Evolutionary conservation across 495 filamentous ascomycete genomes (phyloP).

Genomic region (Penicillium arizonense): DNA sequence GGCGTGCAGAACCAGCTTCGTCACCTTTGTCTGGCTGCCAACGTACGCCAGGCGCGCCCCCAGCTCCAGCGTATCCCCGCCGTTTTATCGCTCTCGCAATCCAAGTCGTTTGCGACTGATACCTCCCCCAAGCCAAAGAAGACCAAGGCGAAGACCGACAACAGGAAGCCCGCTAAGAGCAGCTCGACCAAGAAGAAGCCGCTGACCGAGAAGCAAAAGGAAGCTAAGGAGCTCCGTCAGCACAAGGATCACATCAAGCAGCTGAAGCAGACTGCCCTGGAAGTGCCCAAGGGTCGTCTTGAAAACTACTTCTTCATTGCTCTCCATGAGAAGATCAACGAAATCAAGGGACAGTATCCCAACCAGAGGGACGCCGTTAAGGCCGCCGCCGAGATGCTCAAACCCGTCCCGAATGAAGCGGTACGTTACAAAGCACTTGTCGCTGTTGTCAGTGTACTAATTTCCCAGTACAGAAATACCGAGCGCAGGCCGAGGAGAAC

Average conservation of each 20-base stretch:
- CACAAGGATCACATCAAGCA: conserved; percentile 19
- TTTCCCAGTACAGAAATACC: conserved; percentile 38
- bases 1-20: conserved; percentile 28
- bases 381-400: conserved; percentile 17
- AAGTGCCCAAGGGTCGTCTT: conserved; percentile 27
- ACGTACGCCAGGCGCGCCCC: conserved; percentile 8
- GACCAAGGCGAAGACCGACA: conserved; percentile 14
- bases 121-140: conserved; percentile 16
- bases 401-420: conserved; percentile 30
- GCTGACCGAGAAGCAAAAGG: conserved; percentile 32
- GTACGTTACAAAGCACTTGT: conserved; percentile 19
- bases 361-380: conserved; percentile 12
- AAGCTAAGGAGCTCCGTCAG: conserved; percentile 18
- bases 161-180: conserved; percentile 23
- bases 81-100: conserved; percentile 15
- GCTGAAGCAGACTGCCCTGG: conserved; percentile 34
- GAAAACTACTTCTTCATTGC: conserved; percentile 21
- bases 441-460: conserved; percentile 13
- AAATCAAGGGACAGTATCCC: conserved; percentile 1
- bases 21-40: conserved; percentile 22
- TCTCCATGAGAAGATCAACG: conserved; percentile 15
- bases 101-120: conserved; percentile 25
- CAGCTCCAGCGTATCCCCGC: conserved; percentile 6
- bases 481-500: conserved; percentile 49
- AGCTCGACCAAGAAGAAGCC: conserved; percentile 7